Evolutionary conservation across 1,284 basidiomycete genomes (phyloP).

Genomic region (Blastosporella zonata): DNA sequence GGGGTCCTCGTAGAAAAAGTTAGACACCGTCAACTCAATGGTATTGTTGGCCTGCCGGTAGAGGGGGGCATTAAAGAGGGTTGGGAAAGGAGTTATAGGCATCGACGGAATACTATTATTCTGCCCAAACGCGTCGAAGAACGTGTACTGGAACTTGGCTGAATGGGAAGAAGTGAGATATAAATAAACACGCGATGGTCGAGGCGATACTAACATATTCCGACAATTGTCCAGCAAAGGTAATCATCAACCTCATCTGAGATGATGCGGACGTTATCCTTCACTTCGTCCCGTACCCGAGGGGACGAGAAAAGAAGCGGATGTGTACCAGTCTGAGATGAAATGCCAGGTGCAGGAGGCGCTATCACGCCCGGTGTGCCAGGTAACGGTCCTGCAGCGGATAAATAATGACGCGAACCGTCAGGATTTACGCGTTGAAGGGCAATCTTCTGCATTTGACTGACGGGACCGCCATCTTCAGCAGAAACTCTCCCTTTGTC

Average conservation of each 20-base stretch:
- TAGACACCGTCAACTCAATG: slow-evolving; percentile 79
- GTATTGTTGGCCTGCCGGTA: slow-evolving; percentile 73
- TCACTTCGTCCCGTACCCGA: slow-evolving; percentile 69
- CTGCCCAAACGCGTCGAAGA: slow-evolving; percentile 84
- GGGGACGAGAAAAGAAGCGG: slow-evolving; percentile 75
- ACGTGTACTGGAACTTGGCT: slow-evolving; percentile 94
- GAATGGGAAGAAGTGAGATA: slow-evolving; percentile 15
- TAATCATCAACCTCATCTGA: slow-evolving; percentile 92
- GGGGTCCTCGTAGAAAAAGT: slow-evolving; percentile 77
- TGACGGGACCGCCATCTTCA: slow-evolving; percentile 87
- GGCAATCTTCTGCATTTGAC: slow-evolving; percentile 95
- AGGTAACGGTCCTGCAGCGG: slow-evolving; percentile 79
- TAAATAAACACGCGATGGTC: slow-evolving; percentile 20
- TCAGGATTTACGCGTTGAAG: slow-evolving; percentile 81
- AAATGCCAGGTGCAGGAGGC: slow-evolving; percentile 64
- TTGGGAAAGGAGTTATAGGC: slow-evolving; percentile 87
- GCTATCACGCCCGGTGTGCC: slow-evolving; percentile 64
- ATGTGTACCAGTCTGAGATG: slow-evolving; percentile 75
- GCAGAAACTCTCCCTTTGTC: slow-evolving; percentile 84
- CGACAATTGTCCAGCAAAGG: slow-evolving; percentile 93
- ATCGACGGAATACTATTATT: slow-evolving; percentile 71
- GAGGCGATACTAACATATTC: slow-evolving; percentile 72
- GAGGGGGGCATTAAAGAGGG: slow-evolving; percentile 75
- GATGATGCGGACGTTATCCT: slow-evolving; percentile 65
- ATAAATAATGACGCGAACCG: slow-evolving; percentile 77